Conservation (phyloP, 2,329 filamentous ascomycete species). For the Cordyceps sp. region DNA sequence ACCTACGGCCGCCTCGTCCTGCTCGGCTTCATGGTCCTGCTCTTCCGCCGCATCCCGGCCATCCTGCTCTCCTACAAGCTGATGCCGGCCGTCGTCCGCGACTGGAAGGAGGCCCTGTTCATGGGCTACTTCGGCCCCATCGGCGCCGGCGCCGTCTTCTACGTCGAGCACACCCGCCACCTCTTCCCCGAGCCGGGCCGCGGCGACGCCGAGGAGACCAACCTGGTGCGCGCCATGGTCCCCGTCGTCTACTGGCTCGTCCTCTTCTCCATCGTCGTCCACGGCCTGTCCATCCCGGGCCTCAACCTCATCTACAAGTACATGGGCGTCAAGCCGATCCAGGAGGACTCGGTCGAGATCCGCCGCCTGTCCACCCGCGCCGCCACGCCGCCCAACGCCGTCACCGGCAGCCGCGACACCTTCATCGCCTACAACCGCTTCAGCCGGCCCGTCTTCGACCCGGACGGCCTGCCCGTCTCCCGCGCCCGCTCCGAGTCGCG, state of each 20-base stretch:
- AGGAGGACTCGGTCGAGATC: conserved; percentile 23
- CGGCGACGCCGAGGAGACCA: conserved; percentile 16
- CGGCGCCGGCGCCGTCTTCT: conserved; percentile 61
- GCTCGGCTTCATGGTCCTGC: conserved; percentile 32
- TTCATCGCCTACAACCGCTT: conserved; percentile 33
- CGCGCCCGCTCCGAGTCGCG: too few species aligned
- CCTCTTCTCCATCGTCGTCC: conserved; percentile 10
- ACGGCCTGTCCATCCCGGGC: conserved; percentile 26
- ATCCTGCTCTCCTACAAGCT: conserved; percentile 36
- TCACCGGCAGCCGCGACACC: conserved; percentile 15
- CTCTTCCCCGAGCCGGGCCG: conserved; percentile 19
- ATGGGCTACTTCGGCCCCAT: conserved; percentile 62
- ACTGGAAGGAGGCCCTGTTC: conserved; percentile 41
- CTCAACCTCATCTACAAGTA: conserved; percentile 21
- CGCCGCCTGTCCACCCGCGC: conserved; percentile 17
- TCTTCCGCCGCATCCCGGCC: conserved; percentile 39
- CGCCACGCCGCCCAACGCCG: conserved; percentile 20
- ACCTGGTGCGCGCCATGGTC: conserved; percentile 18
- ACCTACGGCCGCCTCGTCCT: conserved; percentile 30
- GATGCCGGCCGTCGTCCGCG: conserved; percentile 32
- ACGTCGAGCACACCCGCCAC: conserved; percentile 35
- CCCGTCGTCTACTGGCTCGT: conserved; percentile 25
- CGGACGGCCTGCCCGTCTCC: background rate
- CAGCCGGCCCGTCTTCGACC: conserved; percentile 17
- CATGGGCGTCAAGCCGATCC: conserved; percentile 21